Evolutionary conservation across 2,329 filamentous ascomycete species (phyloP), one percentile per base, ranked within the genome.

Genomic region (Sclerotiophoma versabilis): DNA sequence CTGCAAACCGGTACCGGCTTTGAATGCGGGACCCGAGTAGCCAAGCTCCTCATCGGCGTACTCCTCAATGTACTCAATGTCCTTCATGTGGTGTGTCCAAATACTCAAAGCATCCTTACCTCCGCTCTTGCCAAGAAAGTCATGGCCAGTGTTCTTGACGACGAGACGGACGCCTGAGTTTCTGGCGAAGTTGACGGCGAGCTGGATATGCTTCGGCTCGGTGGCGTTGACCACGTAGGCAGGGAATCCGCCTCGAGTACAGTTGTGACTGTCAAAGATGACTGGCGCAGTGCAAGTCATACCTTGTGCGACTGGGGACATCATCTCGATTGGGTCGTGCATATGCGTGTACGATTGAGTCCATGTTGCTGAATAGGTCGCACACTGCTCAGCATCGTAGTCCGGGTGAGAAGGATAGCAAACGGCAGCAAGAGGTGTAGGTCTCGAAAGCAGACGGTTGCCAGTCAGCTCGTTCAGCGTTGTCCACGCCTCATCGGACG

Each of bases 1-100:
- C 52, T 83, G 76, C 8, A 86, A 79, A 47, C 84, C 84, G 9
- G 82, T 77, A 2, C 82, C 83, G 15, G 84, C 72, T 65, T 83
- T 85, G 59, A 86, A 77, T 0, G 83, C 84, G 2, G 78, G 72
- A 0, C 83, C 82, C 0, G 66, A 67, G 50, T 77, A 79, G 11
- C 65, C 64, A 26, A 70, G 56, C 19, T 67, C 63, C n/a, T 64
- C 45, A 33, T 73, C 69, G 12, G 58, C 58, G n/a, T 68, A 72
- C 23, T 73, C 57, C 48, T 71, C 68, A 30, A 73, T 68, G 38
- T 72, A 72, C 11, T 69, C 63, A 12, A 74, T 72, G 20, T 63
- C 47, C 49, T 75, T 75, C 65, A 74, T 71, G 32, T 68, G 55
- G 54, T 74, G 71, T 5, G 71, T 75, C 72, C 72, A 75, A 55